phyloP scores from a whole-genome alignment of 345 rosid species.

The Punica granatum region DNA sequence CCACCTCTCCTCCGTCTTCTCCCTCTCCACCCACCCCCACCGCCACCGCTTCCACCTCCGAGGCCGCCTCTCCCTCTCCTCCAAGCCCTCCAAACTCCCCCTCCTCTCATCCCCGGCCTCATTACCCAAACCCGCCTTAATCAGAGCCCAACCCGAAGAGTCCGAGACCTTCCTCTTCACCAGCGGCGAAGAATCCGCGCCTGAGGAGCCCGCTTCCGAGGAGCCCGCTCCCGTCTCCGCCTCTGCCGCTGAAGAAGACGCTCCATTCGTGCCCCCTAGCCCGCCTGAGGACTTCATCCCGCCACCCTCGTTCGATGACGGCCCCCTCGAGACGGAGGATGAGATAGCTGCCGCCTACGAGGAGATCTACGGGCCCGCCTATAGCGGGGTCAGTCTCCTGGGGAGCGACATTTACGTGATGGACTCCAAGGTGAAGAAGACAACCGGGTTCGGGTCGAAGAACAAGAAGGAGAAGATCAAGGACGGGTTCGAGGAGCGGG shows the following conservation, averaged over 20 bases:
- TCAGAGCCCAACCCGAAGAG: conserved; percentile 19
- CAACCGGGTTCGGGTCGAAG: conserved; percentile 36
- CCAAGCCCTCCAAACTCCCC: conserved; percentile 19
- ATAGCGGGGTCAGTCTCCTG: conserved; percentile 48
- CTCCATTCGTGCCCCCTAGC: conserved; percentile 45
- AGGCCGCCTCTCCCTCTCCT: conserved; percentile 26
- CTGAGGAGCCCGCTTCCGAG: background rate
- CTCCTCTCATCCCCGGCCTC: conserved; percentile 25
- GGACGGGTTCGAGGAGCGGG: conserved; percentile 90
- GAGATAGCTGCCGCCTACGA: conserved; percentile 71
- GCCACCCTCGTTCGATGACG: conserved; percentile 69
- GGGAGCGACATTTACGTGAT: conserved; percentile 58
- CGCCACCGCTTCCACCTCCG: conserved; percentile 22
- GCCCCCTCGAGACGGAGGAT: conserved; percentile 51
- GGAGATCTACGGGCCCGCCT: conserved; percentile 75
- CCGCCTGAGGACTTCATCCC: conserved; percentile 55
- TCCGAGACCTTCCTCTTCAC: conserved; percentile 48
- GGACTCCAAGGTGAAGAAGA: conserved; percentile 57
- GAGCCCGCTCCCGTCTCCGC: background rate
- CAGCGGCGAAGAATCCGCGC: conserved; percentile 24
- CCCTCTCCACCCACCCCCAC: conserved; percentile 5
- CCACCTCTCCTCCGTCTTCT: conserved; percentile 5
- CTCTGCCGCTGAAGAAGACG: background rate
- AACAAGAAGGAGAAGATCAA: conserved; percentile 46
- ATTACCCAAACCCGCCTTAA: background rate